Percentiles rank a stretch among this genome's conserved stretches.
These are phyloP conservation scores for Boletus barrowsii DNA, from an alignment of 768 basidiomycete genomes.

Conservation along the genomic window DNA sequence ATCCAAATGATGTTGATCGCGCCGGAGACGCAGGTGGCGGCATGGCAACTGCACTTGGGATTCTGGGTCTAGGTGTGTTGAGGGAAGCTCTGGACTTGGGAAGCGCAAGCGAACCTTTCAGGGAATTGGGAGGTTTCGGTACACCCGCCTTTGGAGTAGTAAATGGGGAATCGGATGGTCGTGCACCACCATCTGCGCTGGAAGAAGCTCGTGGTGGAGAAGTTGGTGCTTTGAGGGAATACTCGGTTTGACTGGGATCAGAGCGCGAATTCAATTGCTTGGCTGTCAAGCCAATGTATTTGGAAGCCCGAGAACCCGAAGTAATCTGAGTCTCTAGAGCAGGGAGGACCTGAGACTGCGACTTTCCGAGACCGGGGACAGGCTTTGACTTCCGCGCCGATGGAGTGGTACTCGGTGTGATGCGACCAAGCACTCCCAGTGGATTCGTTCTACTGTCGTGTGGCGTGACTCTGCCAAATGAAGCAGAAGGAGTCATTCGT, in stretches of 20 bases:
- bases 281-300: slow-evolving; percentile 82
- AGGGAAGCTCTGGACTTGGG: slow-evolving; percentile 34
- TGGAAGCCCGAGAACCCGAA: slow-evolving; percentile 80
- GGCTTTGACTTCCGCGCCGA: slow-evolving; percentile 32
- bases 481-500: slow-evolving; percentile 56
- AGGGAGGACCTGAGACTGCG: slow-evolving; percentile 29
- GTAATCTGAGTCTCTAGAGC: slow-evolving; percentile 51
- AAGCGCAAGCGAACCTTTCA: slow-evolving; percentile 15
- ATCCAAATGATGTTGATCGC: slow-evolving; percentile 30
- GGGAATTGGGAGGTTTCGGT: slow-evolving; percentile 23
- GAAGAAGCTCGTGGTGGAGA: slow-evolving; percentile 36
- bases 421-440: slow-evolving; percentile 39
- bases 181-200: slow-evolving; percentile 39
- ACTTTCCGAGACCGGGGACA: slow-evolving; percentile 29
- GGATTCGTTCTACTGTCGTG: slow-evolving; percentile 27
- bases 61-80: slow-evolving; percentile 57
- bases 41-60: slow-evolving; percentile 77
- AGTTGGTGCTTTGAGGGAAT: slow-evolving; percentile 29
- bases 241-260: slow-evolving; percentile 16
- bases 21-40: slow-evolving; percentile 73
- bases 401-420: slow-evolving; percentile 42
- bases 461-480: slow-evolving; percentile 42
- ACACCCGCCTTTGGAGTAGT: slow-evolving; percentile 61
- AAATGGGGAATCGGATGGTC: slow-evolving; percentile 51
- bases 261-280: slow-evolving; percentile 63